A percentile compares a stretch with the other conserved stretches of the same genome.
phyloP scores from a whole-genome alignment of 805 yeast genomes.

The Candida chauliodis region DNA sequence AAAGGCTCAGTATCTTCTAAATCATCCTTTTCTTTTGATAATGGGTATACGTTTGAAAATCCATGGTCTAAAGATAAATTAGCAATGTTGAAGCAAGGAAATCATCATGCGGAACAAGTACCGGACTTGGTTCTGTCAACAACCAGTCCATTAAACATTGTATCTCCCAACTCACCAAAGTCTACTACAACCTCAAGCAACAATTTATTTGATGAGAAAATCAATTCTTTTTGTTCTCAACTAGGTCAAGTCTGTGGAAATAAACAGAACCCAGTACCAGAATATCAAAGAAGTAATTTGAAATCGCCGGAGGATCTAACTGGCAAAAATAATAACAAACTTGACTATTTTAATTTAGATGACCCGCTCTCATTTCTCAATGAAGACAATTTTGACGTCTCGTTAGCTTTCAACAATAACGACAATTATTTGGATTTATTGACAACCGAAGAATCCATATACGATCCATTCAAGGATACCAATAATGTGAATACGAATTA shows the following conservation, averaged over 20 bases:
- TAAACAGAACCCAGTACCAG: slow-evolving; percentile 63
- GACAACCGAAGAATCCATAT: slow-evolving; percentile 54
- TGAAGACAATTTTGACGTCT: slow-evolving; percentile 50
- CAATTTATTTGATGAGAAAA: slow-evolving; percentile 58
- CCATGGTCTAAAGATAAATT: slow-evolving; percentile 42
- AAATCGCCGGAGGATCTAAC: slow-evolving; percentile 13
- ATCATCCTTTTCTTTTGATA: slow-evolving; percentile 4
- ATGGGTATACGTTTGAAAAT: slow-evolving; percentile 47
- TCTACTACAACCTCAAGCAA: slow-evolving; percentile 14
- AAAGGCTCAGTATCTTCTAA: slow-evolving; percentile 7
- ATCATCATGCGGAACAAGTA: slow-evolving; percentile 12
- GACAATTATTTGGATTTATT: slow-evolving; percentile 28
- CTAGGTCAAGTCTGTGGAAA: slow-evolving; percentile 83
- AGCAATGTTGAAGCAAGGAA: not conserved
- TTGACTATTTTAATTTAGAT: slow-evolving; percentile 11
- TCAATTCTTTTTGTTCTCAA: slow-evolving; percentile 70
- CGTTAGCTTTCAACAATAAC: slow-evolving; percentile 44
- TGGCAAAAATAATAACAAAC: not conserved
- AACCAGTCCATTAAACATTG: slow-evolving; percentile 36
- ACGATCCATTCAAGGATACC: slow-evolving; percentile 47
- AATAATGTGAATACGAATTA: slow-evolving; percentile 24
- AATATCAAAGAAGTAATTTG: slow-evolving; percentile 19
- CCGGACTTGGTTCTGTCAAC: slow-evolving; percentile 38
- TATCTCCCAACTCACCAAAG: slow-evolving; percentile 29
- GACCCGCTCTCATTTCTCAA: slow-evolving; percentile 49